A percentile compares a stretch with the other conserved stretches of the same genome.
Evolutionary conservation across 1,284 basidiomycete species (phyloP).

Genomic region (Ustilago xerochloae): DNA sequence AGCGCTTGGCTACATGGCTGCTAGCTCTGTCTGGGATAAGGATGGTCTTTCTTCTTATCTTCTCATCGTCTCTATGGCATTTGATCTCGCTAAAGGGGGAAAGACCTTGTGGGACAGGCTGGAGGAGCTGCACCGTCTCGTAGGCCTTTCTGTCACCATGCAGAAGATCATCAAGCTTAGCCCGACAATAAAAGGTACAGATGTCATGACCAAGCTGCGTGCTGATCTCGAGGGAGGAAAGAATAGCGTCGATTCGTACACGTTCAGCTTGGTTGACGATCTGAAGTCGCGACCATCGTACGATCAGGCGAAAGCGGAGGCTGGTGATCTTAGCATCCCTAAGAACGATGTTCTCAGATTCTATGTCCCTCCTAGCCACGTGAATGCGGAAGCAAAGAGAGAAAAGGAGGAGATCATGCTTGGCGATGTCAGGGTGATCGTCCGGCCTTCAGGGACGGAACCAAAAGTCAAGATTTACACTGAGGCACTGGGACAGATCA

Average conservation of each 20-base stretch:
- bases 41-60: constrained; percentile 60
- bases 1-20: constrained; percentile 62
- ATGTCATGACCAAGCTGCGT: constrained; percentile 55
- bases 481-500: constrained; percentile 50
- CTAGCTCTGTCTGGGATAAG: constrained; percentile 59
- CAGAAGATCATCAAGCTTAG: constrained; percentile 59
- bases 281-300: constrained; percentile 32
- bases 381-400: constrained; percentile 10
- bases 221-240: constrained; percentile 39
- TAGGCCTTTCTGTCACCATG: constrained; percentile 54
- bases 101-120: constrained; percentile 59
- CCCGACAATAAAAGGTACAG: constrained; percentile 49
- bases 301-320: constrained; percentile 43
- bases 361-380: constrained; percentile 49
- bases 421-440: constrained; percentile 54
- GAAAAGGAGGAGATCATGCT: constrained; percentile 52
- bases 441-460: constrained; percentile 60
- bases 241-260: constrained; percentile 21
- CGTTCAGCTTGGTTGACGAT: constrained; percentile 54
- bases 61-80: constrained; percentile 53
- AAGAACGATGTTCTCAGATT: constrained; percentile 61
- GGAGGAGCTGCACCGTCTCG: constrained; percentile 54
- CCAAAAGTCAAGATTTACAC: constrained; percentile 63
- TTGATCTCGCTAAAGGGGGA: constrained; percentile 39
- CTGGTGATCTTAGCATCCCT: constrained; percentile 50